Evolutionary conservation across 225 moss, liverwort and hornwort species (phyloP).

Genomic region (Sphagnum contortum): DNA sequence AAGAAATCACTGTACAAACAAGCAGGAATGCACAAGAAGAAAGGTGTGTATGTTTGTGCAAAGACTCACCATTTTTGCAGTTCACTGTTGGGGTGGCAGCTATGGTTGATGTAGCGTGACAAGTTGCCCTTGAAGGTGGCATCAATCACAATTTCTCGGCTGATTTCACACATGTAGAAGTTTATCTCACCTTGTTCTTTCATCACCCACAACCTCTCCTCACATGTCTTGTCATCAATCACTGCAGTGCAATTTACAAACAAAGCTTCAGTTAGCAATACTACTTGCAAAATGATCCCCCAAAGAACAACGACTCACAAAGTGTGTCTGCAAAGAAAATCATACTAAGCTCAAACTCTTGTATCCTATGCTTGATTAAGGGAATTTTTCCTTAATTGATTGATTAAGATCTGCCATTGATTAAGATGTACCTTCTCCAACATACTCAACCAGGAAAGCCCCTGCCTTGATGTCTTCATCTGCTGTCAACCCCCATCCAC

Average conservation of each 20-base stretch:
- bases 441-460: slow-evolving; percentile 76
- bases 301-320: too few species aligned
- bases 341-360: too few species aligned
- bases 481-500: slow-evolving; percentile 77
- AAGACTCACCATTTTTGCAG: slow-evolving; percentile 63
- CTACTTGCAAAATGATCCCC: too few species aligned
- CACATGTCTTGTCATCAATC: slow-evolving; percentile 67
- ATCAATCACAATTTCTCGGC: slow-evolving; percentile 75
- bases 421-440: slow-evolving; percentile 58
- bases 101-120: slow-evolving; percentile 80
- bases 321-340: too few species aligned
- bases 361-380: too few species aligned
- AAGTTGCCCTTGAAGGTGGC: slow-evolving; percentile 75
- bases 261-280: too few species aligned
- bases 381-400: too few species aligned
- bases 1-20: not conserved
- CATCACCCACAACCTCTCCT: slow-evolving; percentile 69
- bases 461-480: slow-evolving; percentile 75
- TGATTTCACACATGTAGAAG: slow-evolving; percentile 87
- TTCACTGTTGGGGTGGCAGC: slow-evolving; percentile 70
- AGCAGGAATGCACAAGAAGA: not conserved
- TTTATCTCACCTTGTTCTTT: slow-evolving; percentile 67
- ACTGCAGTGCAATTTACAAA: slow-evolving; percentile 19
- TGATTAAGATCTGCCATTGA: too few species aligned
- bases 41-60: not conserved